These are phyloP conservation scores for Mucor lusitanicus DNA, from an alignment of 371 early-diverging fungal species.

Conservation along the genomic window DNA sequence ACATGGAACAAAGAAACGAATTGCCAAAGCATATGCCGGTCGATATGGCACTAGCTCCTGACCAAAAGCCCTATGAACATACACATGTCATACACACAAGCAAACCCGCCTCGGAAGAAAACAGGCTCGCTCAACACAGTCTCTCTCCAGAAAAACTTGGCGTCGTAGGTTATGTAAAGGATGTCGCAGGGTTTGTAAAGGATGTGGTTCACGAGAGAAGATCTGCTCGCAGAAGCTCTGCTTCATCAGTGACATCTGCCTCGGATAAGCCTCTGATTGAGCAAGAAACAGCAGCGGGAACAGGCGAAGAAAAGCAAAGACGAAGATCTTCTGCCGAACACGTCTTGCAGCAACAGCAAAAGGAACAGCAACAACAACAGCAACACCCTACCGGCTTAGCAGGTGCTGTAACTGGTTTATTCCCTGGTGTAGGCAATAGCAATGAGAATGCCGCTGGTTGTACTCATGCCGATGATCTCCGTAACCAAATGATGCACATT, in stretches of 20 bases:
- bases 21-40: constrained; percentile 38
- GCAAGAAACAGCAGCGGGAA: not conserved
- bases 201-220: constrained; percentile 39
- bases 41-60: constrained; percentile 44
- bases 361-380: not conserved
- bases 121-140: constrained; percentile 35
- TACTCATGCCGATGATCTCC: constrained; percentile 36
- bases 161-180: constrained; percentile 49
- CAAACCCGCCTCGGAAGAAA: constrained; percentile 9
- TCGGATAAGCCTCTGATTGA: not conserved
- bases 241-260: not conserved
- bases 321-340: constrained; percentile 13
- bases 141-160: constrained; percentile 50
- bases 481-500: constrained; percentile 29
- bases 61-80: constrained; percentile 33
- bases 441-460: constrained; percentile 17
- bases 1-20: not conserved
- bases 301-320: constrained; percentile 3
- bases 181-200: constrained; percentile 51
- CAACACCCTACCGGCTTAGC: constrained; percentile 23
- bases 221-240: constrained; percentile 20
- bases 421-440: constrained; percentile 30
- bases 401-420: constrained; percentile 37
- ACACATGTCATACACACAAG: constrained; percentile 21
- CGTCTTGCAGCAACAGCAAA: not conserved